Evolutionary conservation across 1,284 basidiomycete species (phyloP).

Genomic region (Stygiomarasmius scandens): DNA sequence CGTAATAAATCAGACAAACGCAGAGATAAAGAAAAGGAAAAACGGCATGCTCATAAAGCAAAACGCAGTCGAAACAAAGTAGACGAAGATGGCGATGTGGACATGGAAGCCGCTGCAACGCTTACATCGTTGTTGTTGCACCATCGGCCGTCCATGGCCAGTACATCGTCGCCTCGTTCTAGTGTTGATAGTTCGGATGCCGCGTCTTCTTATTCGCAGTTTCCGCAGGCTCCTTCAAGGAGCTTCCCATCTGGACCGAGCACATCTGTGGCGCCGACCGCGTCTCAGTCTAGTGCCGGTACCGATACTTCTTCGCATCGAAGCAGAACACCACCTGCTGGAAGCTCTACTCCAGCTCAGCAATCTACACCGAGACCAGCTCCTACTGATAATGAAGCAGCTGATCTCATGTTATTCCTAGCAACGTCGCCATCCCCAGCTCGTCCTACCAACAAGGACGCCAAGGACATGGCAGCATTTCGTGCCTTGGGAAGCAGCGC

Average conservation of each 20-base stretch:
- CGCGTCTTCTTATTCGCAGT: slow-evolving; percentile 56
- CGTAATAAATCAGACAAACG: slow-evolving; percentile 33
- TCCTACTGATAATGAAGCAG: slow-evolving; percentile 73
- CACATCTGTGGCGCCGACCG: slow-evolving; percentile 27
- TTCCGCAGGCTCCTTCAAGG: slow-evolving; percentile 58
- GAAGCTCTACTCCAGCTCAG: slow-evolving; percentile 16
- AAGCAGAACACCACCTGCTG: slow-evolving; percentile 31
- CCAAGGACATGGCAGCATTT: slow-evolving; percentile 55
- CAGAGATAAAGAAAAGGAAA: slow-evolving; percentile 30
- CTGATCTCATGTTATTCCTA: slow-evolving; percentile 77
- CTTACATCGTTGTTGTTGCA: slow-evolving; percentile 70
- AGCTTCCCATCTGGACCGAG: slow-evolving; percentile 27
- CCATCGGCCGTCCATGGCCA: slow-evolving; percentile 60
- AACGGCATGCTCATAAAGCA: slow-evolving; percentile 30
- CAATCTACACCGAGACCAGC: slow-evolving; percentile 43
- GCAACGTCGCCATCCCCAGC: slow-evolving; percentile 80
- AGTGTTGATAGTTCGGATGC: slow-evolving; percentile 65
- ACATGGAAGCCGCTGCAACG: slow-evolving; percentile 80
- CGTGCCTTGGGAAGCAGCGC: slow-evolving; percentile 52
- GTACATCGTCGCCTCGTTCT: slow-evolving; percentile 65
- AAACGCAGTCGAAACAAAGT: slow-evolving; percentile 25
- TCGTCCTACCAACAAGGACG: slow-evolving; percentile 56
- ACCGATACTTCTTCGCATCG: slow-evolving; percentile 20
- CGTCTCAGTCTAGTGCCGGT: slow-evolving; percentile 11
- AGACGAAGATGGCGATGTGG: slow-evolving; percentile 58